phyloP scores from a whole-genome alignment of 2,329 filamentous ascomycete species.

The Sclerotinia minor region DNA sequence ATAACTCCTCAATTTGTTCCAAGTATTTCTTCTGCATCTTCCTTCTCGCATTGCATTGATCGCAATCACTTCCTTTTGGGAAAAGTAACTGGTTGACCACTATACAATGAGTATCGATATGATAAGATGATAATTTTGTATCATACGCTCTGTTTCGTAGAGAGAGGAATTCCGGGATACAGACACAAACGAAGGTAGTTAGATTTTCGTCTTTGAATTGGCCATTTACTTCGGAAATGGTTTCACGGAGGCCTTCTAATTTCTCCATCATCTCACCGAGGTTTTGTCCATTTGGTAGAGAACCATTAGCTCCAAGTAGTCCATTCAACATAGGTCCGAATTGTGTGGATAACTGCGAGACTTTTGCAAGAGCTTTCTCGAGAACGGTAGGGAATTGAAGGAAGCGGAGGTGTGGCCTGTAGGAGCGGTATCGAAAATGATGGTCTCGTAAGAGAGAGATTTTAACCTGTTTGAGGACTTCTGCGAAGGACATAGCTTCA shows the following conservation, averaged over 20 bases:
- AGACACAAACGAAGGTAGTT: slow-evolving; percentile 97
- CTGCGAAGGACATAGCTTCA: slow-evolving; percentile 99
- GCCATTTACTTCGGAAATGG: slow-evolving; percentile 91
- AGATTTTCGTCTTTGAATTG: slow-evolving; percentile 97
- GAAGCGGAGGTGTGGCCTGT: slow-evolving; percentile 98
- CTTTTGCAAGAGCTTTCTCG: slow-evolving; percentile 96
- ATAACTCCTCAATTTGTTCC: slow-evolving; percentile 96
- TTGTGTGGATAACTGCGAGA: slow-evolving; percentile 89
- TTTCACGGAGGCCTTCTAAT: slow-evolving; percentile 89
- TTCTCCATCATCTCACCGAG: slow-evolving; percentile 91
- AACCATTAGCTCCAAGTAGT: slow-evolving; percentile 67
- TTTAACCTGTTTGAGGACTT: slow-evolving; percentile 99
- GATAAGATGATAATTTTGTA: slow-evolving; percentile 90
- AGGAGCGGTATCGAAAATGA: slow-evolving; percentile 98
- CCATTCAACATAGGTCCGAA: slow-evolving; percentile 96
- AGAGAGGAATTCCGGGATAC: slow-evolving; percentile 97
- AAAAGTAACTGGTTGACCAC: slow-evolving; percentile 98
- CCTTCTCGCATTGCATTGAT: slow-evolving; percentile 89
- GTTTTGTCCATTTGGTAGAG: slow-evolving; percentile 86
- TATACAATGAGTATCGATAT: slow-evolving; percentile 95
- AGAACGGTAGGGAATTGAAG: slow-evolving; percentile 97
- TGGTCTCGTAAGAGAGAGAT: slow-evolving; percentile 96
- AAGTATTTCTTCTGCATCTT: slow-evolving; percentile 99
- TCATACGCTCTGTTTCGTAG: slow-evolving; percentile 99
- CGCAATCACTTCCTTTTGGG: slow-evolving; percentile 81